phyloP scores from a whole-genome alignment of 306 rosid genomes.

The Castanea mollissima region DNA sequence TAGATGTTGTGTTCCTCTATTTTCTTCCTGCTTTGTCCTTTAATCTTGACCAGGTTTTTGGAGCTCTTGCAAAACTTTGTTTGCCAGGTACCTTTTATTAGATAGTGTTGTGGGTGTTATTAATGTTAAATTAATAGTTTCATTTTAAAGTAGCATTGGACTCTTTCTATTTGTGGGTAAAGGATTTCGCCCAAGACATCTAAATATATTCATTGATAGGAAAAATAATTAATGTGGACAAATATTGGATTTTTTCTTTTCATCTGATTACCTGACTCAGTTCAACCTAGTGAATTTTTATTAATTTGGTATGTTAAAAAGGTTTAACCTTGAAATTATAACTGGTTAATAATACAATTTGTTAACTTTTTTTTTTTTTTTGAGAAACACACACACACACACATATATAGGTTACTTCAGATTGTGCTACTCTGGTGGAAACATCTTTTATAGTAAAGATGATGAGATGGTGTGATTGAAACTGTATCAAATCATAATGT shows the following conservation, averaged over 20 bases:
- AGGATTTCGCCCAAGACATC: background rate
- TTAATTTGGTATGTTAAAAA: background rate
- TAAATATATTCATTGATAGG: background rate
- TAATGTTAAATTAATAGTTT: background rate
- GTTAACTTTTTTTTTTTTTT: background rate
- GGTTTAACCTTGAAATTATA: background rate
- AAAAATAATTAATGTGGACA: background rate
- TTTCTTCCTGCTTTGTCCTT: constrained; percentile 79
- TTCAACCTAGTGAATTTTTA: background rate
- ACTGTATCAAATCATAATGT: constrained; percentile 1
- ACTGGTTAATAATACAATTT: background rate
- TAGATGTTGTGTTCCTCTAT: constrained; percentile 77
- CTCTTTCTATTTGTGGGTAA: background rate
- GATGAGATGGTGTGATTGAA: background rate
- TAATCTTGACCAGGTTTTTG: constrained; percentile 51
- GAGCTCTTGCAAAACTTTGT: constrained; percentile 51
- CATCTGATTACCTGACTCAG: background rate
- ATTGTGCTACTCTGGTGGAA: background rate
- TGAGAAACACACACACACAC: too few relatives aligned
- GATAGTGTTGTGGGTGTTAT: background rate
- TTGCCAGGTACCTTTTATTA: constrained; percentile 45
- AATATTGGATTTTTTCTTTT: background rate
- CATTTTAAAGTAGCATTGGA: background rate
- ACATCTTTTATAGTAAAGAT: background rate
- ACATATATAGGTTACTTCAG: background rate